Evolutionary conservation across 257 asterid genomes (phyloP), one percentile per base, ranked within the genome.

Genomic region (Nicotiana otophora): DNA sequence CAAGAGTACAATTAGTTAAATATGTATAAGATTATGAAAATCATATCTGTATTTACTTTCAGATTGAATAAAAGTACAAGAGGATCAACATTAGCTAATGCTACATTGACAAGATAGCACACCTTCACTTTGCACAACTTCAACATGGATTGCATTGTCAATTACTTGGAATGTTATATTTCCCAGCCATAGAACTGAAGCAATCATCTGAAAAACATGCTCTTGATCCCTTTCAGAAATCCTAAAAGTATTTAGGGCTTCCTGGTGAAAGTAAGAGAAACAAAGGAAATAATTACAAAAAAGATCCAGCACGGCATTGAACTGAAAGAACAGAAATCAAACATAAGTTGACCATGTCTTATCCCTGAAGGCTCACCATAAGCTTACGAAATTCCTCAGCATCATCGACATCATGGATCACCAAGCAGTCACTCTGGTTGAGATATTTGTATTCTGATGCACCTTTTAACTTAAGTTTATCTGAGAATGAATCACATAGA

Each of bases 171-270:
- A 96, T 11, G 97, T 88, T 82, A 94, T 93, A 91, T 96, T 93
- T 80, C 99, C 99, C 86, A 96, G 88, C 99, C 99, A 96, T 85
- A 96, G 85, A 79, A 96, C 95, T 46, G 98, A 95, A 85, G 98
- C 94, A 86, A 93, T 91, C 95, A 94, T 90, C 90, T 88, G 92
- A 83, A 96, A 93, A 83, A 85, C 89, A 53, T 87, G 93, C 84
- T 92, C 95, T 86, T 94, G 98, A 65, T 91, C 92, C 64, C 91
- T 96, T 85, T 91, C 86, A 90, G 89, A 87, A 85, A 96, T 92
- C 89, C 88, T 74, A 65, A 90, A 78, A 68, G 89, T 84, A 84
- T 86, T 82, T 46, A 96, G 86, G 69, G 98, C 99, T 83, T 86
- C 98, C 99, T 96, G 87, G 85, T 74, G 78, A 86, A 77, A 85